Conservation (phyloP, 2,329 filamentous ascomycete genomes). For the Bertia moriformis region DNA sequence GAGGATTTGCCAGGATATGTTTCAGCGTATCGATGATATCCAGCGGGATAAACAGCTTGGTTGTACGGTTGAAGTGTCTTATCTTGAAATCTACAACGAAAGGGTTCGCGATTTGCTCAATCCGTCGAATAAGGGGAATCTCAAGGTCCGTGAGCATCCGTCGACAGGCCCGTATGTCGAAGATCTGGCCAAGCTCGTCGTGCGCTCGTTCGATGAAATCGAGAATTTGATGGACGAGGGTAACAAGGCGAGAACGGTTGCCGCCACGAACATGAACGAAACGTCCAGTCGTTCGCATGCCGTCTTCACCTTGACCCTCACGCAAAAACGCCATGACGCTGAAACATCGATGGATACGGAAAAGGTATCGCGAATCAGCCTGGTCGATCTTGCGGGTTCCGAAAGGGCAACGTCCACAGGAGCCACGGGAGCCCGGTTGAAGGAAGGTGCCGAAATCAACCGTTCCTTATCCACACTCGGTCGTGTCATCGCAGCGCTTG, state of each 20-base stretch:
- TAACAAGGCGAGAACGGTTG: slow-evolving; percentile 95
- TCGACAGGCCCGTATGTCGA: slow-evolving; percentile 96
- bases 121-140: slow-evolving; percentile 84
- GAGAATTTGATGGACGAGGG: slow-evolving; percentile 98
- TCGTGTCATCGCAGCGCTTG: slow-evolving; percentile 89
- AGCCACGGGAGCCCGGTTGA: slow-evolving; percentile 83
- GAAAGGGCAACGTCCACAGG: slow-evolving; percentile 95
- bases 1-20: slow-evolving; percentile 95
- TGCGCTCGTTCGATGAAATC: slow-evolving; percentile 86
- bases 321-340: slow-evolving; percentile 77
- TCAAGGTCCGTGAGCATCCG: slow-evolving; percentile 94
- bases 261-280: slow-evolving; percentile 99
- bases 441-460: slow-evolving; percentile 98
- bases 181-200: slow-evolving; percentile 87
- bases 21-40: slow-evolving; percentile 63
- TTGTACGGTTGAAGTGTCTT: slow-evolving; percentile 94
- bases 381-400: slow-evolving; percentile 94
- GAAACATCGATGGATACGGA: slow-evolving; percentile 96
- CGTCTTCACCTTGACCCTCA: slow-evolving; percentile 90
- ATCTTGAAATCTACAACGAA: slow-evolving; percentile 98
- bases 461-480: slow-evolving; percentile 88
- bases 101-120: slow-evolving; percentile 90
- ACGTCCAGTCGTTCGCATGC: slow-evolving; percentile 96
- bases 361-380: slow-evolving; percentile 92
- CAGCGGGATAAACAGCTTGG: slow-evolving; percentile 61